Conservation (phyloP, 2,329 filamentous ascomycete species). For the Ophiognomonia clavigignenti-juglandacearum region DNA sequence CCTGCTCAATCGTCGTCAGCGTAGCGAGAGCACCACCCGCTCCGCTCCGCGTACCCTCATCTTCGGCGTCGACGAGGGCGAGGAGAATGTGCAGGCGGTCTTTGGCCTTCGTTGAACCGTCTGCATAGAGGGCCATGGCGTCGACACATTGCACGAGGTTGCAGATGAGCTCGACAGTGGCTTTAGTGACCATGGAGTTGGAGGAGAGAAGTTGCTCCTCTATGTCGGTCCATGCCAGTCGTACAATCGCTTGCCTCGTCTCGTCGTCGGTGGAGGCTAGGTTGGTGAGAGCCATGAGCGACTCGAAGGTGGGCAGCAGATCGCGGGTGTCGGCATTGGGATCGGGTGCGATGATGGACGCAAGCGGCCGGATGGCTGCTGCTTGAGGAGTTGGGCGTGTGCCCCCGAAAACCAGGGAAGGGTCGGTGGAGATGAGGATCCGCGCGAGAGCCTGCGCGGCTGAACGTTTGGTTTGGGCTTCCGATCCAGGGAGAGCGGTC, state of each 20-base stretch:
- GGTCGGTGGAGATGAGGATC: conserved; percentile 82
- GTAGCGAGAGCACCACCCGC: conserved; percentile 86
- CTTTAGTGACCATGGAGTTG: conserved; percentile 73
- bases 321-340: conserved; percentile 62
- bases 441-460: conserved; percentile 79
- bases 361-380: conserved; percentile 77
- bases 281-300: conserved; percentile 88
- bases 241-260: conserved; percentile 64
- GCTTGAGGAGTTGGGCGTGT: conserved; percentile 68
- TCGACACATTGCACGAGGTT: conserved; percentile 73
- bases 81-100: conserved; percentile 78
- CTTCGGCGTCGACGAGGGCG: conserved; percentile 82
- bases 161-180: conserved; percentile 83
- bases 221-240: conserved; percentile 66
- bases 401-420: conserved; percentile 75
- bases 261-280: conserved; percentile 75
- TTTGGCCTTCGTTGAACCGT: conserved; percentile 60
- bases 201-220: conserved; percentile 79
- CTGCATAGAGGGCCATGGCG: conserved; percentile 65
- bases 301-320: conserved; percentile 84
- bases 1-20: conserved; percentile 72
- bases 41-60: conserved; percentile 71
- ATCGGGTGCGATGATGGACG: conserved; percentile 66
- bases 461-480: conserved; percentile 43
- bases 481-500: conserved; percentile 53